phyloP scores from a whole-genome alignment of 1,284 basidiomycete genomes.

The Neotropicomus parvogracilis region DNA sequence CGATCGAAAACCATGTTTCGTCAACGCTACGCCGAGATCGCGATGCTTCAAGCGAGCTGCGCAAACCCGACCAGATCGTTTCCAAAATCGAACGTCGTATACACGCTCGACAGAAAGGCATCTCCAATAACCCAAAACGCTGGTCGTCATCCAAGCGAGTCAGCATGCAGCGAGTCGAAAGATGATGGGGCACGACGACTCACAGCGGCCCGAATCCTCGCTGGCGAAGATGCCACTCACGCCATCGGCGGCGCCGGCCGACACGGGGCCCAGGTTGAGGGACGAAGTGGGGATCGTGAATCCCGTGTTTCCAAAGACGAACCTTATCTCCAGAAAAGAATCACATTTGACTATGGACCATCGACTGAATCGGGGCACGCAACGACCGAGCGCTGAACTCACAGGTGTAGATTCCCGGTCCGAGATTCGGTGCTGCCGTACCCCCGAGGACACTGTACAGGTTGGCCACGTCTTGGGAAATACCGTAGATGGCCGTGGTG shows the following conservation, averaged over 20 bases:
- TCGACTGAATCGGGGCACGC: neutral
- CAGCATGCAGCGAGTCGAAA: too few relatives aligned
- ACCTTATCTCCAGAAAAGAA: neutral
- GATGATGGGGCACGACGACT: neutral
- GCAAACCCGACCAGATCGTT: slow-evolving; percentile 18
- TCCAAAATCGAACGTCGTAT: slow-evolving; percentile 18
- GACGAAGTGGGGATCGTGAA: neutral
- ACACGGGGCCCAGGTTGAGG: neutral
- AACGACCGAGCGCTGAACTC: neutral
- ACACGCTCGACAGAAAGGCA: slow-evolving; percentile 16
- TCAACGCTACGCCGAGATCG: too few relatives aligned
- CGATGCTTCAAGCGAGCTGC: slow-evolving; percentile 7
- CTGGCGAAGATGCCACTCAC: neutral
- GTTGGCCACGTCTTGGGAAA: neutral
- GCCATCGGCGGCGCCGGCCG: neutral
- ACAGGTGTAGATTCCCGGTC: neutral
- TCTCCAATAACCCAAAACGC: slow-evolving; percentile 9
- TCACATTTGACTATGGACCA: neutral
- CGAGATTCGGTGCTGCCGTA: neutral
- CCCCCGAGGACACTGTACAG: neutral
- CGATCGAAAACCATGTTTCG: too few relatives aligned
- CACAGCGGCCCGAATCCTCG: neutral
- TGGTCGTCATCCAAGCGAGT: too few relatives aligned
- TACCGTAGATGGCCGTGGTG: neutral
- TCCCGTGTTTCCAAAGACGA: neutral